These are phyloP conservation scores for Hyphodiscus sp. DNA, from an alignment of 2,329 filamentous ascomycete species.

Conservation along the genomic window DNA sequence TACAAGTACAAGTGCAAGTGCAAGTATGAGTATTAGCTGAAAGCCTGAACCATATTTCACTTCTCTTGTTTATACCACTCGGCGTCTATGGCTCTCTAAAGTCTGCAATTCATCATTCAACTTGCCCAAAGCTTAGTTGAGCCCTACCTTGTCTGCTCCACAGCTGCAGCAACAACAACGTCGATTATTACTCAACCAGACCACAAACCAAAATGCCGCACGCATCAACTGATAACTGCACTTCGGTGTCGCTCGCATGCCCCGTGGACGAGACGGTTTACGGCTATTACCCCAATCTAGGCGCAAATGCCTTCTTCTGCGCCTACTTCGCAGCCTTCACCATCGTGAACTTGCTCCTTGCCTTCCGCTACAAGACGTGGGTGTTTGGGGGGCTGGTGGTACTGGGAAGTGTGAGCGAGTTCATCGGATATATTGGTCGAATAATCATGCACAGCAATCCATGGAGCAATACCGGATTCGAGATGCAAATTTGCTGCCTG, in stretches of 20 bases:
- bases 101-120: too few relatives aligned
- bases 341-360: slow-evolving; percentile 36
- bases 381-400: slow-evolving; percentile 41
- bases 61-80: too few relatives aligned
- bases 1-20: too few relatives aligned
- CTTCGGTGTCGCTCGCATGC: slow-evolving; percentile 23
- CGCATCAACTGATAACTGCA: slow-evolving; percentile 8
- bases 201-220: too few relatives aligned
- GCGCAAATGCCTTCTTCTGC: slow-evolving; percentile 48
- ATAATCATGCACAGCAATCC: slow-evolving; percentile 44
- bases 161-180: too few relatives aligned
- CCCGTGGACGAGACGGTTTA: slow-evolving; percentile 26
- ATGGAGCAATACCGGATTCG: slow-evolving; percentile 36
- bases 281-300: slow-evolving; percentile 49
- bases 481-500: slow-evolving; percentile 42
- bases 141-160: too few relatives aligned
- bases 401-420: slow-evolving; percentile 44
- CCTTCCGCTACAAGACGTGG: slow-evolving; percentile 46
- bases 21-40: too few relatives aligned
- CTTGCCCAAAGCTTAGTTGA: too few relatives aligned
- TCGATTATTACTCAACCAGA: too few relatives aligned
- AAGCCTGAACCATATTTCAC: too few relatives aligned
- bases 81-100: too few relatives aligned
- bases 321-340: slow-evolving; percentile 40
- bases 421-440: slow-evolving; percentile 50